Conservation (phyloP, 441 rosid genomes). For the Jatropha multifida region DNA sequence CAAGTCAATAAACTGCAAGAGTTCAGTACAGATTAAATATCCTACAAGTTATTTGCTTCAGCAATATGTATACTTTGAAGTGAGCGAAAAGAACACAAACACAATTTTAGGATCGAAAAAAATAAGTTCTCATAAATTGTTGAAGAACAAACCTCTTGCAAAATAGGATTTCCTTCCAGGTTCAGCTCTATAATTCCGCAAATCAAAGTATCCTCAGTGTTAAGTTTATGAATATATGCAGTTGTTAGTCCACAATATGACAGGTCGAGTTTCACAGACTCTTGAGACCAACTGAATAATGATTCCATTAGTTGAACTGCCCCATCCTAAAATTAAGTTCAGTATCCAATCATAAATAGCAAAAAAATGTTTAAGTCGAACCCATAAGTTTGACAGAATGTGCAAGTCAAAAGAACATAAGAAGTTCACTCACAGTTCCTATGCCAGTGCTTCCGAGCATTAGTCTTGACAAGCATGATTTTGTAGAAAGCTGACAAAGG, state of each 20-base stretch:
- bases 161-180: slow-evolving; percentile 73
- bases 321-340: slow-evolving; percentile 54
- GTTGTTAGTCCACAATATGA: slow-evolving; percentile 68
- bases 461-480: slow-evolving; percentile 63
- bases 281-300: slow-evolving; percentile 48
- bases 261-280: slow-evolving; percentile 74
- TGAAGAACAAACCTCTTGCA: slow-evolving; percentile 59
- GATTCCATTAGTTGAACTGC: slow-evolving; percentile 67
- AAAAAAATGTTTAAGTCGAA: slow-evolving; percentile 5
- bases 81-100: neutral
- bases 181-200: slow-evolving; percentile 65
- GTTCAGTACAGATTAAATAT: neutral
- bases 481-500: slow-evolving; percentile 70
- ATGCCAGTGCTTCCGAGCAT: slow-evolving; percentile 80
- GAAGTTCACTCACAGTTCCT: slow-evolving; percentile 61
- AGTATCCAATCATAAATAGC: slow-evolving; percentile 21
- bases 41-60: neutral
- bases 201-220: slow-evolving; percentile 34
- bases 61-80: neutral
- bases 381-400: slow-evolving; percentile 6
- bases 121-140: slow-evolving; percentile 4
- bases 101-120: neutral
- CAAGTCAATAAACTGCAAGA: neutral
- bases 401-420: neutral
- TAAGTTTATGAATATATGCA: slow-evolving; percentile 44